Conservation (phyloP, 805 yeast genomes). For the Saccharomycopsis fibuligera region DNA sequence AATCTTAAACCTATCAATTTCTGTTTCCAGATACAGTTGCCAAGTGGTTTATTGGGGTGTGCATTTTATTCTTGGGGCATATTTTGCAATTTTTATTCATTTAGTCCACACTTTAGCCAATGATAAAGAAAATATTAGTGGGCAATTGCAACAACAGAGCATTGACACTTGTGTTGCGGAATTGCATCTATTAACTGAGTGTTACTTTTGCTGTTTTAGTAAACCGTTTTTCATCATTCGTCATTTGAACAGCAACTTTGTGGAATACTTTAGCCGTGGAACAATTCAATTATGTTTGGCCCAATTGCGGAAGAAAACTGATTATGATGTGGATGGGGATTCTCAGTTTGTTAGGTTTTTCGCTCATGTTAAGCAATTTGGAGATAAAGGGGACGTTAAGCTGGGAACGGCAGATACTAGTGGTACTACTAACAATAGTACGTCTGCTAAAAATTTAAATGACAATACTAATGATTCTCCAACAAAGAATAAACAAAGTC, state of each 20-base stretch:
- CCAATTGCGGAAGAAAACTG: constrained; percentile 2
- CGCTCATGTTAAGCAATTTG: neutral
- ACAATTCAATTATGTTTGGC: constrained; percentile 12
- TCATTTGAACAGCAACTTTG: constrained; percentile 4
- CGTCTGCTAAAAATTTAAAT: neutral
- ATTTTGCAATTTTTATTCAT: constrained; percentile 13
- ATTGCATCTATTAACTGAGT: constrained; percentile 13
- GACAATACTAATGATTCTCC: neutral
- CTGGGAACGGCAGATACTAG: too few species aligned
- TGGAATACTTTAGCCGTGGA: constrained; percentile 10
- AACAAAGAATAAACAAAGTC: too few species aligned
- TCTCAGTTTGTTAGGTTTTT: constrained; percentile 3
- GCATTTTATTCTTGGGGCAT: constrained; percentile 13
- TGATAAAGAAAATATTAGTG: too few species aligned
- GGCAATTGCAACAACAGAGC: too few species aligned
- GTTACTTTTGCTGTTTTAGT: constrained; percentile 2
- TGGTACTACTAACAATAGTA: neutral
- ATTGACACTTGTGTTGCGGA: constrained; percentile 4
- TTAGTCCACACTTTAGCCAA: too few species aligned
- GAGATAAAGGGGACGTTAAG: too few species aligned
- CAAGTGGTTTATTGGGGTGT: constrained; percentile 9
- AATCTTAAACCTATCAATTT: neutral
- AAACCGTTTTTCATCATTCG: neutral
- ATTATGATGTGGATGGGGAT: constrained; percentile 10
- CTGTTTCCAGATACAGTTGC: neutral